Percentiles rank a stretch among this genome's conserved stretches.
Evolutionary conservation across 306 rosid genomes (phyloP).

Genomic region (Myrica gale): DNA sequence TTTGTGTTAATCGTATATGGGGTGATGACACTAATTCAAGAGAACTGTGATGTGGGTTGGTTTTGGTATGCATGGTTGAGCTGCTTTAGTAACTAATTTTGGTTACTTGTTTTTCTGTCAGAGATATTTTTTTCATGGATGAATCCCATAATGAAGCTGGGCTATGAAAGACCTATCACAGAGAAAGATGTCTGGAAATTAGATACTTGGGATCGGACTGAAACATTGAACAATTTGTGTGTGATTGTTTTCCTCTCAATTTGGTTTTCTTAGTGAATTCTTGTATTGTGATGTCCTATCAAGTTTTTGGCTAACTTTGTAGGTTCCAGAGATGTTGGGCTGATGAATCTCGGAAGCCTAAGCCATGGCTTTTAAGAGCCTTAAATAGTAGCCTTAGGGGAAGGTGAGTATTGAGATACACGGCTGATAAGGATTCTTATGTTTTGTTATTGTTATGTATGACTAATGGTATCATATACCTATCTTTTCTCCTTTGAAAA

Average conservation of each 20-base stretch:
- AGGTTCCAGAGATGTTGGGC: conserved; percentile 86
- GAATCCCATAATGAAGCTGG: conserved; percentile 76
- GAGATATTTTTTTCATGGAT: conserved; percentile 73
- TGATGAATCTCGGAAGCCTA: conserved; percentile 67
- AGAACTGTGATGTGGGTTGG: conserved; percentile 7
- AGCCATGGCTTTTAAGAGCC: conserved; percentile 94
- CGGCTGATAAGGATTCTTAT: conserved; percentile 4
- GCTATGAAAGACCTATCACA: conserved; percentile 74
- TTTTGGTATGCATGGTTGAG: conserved; percentile 13
- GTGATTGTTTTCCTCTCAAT: conserved; percentile 19
- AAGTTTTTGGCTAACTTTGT: conserved; percentile 29
- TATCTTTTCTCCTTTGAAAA: not conserved
- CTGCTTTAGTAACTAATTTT: conserved; percentile 24
- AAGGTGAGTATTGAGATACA: conserved; percentile 52
- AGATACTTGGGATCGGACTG: conserved; percentile 86
- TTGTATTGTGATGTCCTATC: conserved; percentile 17
- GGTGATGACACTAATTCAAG: conserved; percentile 9
- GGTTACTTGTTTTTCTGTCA: conserved; percentile 34
- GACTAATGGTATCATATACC: not conserved
- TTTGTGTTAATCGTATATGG: not conserved
- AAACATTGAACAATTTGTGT: conserved; percentile 64
- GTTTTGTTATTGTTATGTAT: not conserved
- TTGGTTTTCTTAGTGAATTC: conserved; percentile 7
- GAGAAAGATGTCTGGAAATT: conserved; percentile 94
- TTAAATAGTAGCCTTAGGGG: conserved; percentile 79